These are phyloP conservation scores for Leptographium radiaticola DNA, from an alignment of 2,329 filamentous ascomycete species.

Conservation along the genomic window DNA sequence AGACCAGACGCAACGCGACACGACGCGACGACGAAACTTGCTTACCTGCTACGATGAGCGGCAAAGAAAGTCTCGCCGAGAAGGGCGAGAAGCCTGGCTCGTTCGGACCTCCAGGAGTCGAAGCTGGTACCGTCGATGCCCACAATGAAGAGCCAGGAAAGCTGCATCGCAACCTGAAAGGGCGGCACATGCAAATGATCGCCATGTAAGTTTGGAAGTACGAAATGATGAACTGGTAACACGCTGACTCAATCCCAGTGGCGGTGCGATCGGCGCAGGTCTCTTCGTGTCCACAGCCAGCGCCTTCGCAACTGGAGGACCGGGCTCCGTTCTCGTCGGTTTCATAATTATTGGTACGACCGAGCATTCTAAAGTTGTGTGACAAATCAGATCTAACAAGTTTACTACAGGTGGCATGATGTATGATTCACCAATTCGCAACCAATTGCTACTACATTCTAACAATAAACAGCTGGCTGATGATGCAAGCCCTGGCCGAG, in stretches of 20 bases:
- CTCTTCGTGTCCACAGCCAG: constrained; percentile 56
- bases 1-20: too few relatives aligned
- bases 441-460: not conserved
- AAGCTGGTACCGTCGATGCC: too few relatives aligned
- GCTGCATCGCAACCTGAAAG: constrained; percentile 22
- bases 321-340: constrained; percentile 32
- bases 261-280: constrained; percentile 37
- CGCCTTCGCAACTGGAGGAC: constrained; percentile 48
- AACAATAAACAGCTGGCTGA: not conserved
- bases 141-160: not conserved
- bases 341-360: constrained; percentile 32
- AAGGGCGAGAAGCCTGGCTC: too few relatives aligned
- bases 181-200: constrained; percentile 34
- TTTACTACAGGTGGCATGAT: constrained; percentile 28
- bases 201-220: constrained; percentile 16
- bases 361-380: not conserved
- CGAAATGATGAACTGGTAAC: too few relatives aligned
- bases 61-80: too few relatives aligned
- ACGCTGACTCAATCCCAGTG: constrained; percentile 4
- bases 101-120: too few relatives aligned
- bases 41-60: too few relatives aligned
- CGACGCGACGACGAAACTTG: too few relatives aligned
- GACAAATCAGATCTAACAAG: not conserved
- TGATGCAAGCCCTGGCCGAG: constrained; percentile 45
- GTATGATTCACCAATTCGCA: constrained; percentile 32